Evolutionary conservation across 176 grass and related monocot genomes (phyloP).

Genomic region (Triticum dicoccoides): DNA sequence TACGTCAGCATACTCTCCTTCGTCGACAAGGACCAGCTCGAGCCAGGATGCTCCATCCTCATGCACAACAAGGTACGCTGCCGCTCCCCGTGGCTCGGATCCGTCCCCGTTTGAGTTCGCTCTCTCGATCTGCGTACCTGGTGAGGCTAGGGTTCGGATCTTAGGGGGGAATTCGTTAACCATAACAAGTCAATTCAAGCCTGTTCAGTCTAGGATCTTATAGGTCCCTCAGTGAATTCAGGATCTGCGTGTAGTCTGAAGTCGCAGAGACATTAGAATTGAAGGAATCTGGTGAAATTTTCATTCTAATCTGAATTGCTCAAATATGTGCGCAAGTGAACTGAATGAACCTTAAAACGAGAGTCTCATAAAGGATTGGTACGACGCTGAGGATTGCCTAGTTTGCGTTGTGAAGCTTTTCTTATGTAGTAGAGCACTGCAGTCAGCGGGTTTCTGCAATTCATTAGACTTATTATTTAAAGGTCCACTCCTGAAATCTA

Average conservation of each 20-base stretch:
- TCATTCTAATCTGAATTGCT: not conserved
- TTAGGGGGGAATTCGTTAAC: not conserved
- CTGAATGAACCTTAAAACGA: too few relatives aligned
- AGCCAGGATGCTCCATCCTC: conserved; percentile 80
- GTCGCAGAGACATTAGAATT: not conserved
- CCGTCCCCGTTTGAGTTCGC: not conserved
- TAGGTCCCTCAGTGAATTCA: not conserved
- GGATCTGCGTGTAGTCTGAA: not conserved
- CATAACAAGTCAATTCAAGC: not conserved
- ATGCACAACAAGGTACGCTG: conserved; percentile 80
- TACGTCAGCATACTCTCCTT: conserved; percentile 82
- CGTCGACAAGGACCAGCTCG: conserved; percentile 92
- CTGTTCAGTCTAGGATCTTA: not conserved
- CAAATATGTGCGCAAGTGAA: not conserved
- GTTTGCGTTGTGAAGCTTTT: not conserved
- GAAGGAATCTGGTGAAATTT: not conserved
- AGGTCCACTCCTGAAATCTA: not conserved
- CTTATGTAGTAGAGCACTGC: not conserved
- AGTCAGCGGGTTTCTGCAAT: not conserved
- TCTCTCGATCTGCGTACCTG: conserved; percentile 8
- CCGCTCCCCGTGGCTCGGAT: not conserved
- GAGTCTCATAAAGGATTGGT: not conserved
- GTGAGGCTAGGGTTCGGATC: not conserved
- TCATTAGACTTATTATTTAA: not conserved
- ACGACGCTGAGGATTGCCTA: not conserved